Conservation (phyloP, 306 rosid genomes). For the Albizia julibrissin region DNA sequence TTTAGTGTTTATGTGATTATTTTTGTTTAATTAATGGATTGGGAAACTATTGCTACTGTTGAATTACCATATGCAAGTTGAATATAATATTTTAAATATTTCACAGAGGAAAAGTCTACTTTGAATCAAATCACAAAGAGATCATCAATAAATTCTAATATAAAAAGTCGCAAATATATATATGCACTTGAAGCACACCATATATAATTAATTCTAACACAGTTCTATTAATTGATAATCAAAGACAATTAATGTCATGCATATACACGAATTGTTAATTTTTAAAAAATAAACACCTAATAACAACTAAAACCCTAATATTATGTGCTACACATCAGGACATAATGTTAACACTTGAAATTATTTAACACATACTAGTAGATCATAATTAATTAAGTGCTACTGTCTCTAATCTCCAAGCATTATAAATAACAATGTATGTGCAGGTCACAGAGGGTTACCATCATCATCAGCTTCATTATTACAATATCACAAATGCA, state of each 20-base stretch:
- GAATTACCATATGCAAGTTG: neutral
- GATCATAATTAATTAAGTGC: neutral
- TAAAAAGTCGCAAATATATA: neutral
- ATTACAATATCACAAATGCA: neutral
- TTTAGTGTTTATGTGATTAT: neutral
- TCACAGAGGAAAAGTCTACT: neutral
- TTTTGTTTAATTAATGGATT: neutral
- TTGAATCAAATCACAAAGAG: neutral
- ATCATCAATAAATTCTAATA: neutral
- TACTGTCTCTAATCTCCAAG: conserved; percentile 3
- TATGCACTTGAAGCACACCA: neutral
- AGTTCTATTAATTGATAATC: neutral
- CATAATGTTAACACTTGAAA: conserved; percentile 28
- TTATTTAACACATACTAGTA: conserved; percentile 22
- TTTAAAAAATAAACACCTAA: neutral
- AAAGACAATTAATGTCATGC: neutral
- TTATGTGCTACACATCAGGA: neutral
- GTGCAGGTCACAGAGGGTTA: conserved; percentile 24
- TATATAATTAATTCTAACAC: neutral
- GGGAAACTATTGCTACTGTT: neutral
- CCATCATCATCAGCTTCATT: neutral
- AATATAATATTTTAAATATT: neutral
- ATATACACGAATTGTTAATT: neutral
- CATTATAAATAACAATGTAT: conserved; percentile 37
- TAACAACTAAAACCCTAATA: conserved; percentile 23